Conservation (phyloP, 345 rosid species). For the Populus euphratica region DNA sequence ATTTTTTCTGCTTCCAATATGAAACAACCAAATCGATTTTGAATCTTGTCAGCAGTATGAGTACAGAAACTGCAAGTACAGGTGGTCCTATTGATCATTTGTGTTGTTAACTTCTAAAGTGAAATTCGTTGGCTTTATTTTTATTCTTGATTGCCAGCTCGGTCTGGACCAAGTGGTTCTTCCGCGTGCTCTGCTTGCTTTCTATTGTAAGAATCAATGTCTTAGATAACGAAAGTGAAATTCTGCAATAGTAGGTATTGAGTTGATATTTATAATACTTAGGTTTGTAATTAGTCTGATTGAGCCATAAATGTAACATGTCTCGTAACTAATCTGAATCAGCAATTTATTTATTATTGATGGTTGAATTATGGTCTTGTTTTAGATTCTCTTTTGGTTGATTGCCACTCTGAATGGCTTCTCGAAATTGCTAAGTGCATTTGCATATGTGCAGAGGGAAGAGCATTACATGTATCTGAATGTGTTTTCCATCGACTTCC, state of each 20-base stretch:
- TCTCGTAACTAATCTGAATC: background rate
- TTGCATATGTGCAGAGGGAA: background rate
- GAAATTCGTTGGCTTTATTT: background rate
- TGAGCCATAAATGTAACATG: background rate
- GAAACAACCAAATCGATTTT: background rate
- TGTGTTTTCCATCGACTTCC: background rate
- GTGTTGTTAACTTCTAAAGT: background rate
- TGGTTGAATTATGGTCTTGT: background rate
- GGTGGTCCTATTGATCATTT: conserved; percentile 5
- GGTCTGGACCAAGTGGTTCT: background rate
- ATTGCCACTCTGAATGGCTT: background rate
- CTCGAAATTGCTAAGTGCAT: background rate
- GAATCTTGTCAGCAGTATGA: conserved; percentile 4
- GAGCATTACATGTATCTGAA: background rate
- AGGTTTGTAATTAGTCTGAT: background rate
- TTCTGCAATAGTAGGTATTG: background rate
- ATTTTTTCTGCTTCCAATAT: background rate
- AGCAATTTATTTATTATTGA: background rate
- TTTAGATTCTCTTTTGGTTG: background rate
- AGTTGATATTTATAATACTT: background rate
- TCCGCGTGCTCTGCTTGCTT: background rate
- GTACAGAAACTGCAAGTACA: background rate
- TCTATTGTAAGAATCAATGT: background rate
- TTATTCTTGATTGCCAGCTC: background rate
- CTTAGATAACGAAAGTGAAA: background rate